Conservation (phyloP, 2,329 filamentous ascomycete species). For the Arthrobotrys sphaeroides region DNA sequence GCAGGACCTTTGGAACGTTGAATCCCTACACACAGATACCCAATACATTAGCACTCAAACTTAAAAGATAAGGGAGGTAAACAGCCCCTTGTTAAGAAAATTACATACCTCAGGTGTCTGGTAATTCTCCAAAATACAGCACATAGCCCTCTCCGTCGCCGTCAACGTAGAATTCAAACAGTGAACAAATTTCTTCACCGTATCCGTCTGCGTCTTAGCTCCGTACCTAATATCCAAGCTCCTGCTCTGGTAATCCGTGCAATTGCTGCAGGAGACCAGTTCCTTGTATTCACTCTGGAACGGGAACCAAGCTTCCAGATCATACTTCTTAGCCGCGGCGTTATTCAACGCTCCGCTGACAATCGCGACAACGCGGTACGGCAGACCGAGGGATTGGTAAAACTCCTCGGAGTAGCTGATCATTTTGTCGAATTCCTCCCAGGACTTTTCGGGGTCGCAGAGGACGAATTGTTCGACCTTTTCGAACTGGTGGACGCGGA, state of each 20-base stretch:
- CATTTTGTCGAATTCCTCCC: constrained; percentile 94
- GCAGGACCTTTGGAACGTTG: constrained; percentile 80
- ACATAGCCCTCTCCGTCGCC: constrained; percentile 89
- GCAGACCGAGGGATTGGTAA: constrained; percentile 86
- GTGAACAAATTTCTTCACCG: constrained; percentile 93
- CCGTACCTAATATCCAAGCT: constrained; percentile 93
- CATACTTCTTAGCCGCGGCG: constrained; percentile 88
- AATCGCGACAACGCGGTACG: constrained; percentile 91
- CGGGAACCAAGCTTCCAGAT: constrained; percentile 95
- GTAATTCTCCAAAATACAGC: constrained; percentile 96
- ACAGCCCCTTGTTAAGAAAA: not conserved
- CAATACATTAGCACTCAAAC: constrained; percentile 53
- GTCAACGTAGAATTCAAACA: constrained; percentile 88
- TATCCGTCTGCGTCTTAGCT: constrained; percentile 82
- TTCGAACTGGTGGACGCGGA: constrained; percentile 97
- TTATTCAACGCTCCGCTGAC: constrained; percentile 97
- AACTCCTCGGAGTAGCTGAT: constrained; percentile 91
- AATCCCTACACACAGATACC: constrained; percentile 71
- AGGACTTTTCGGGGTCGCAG: constrained; percentile 87
- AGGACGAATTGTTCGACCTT: constrained; percentile 86
- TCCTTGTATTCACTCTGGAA: constrained; percentile 99
- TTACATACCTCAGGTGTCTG: constrained; percentile 80
- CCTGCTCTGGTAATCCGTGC: constrained; percentile 95
- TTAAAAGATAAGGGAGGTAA: not conserved
- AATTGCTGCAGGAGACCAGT: constrained; percentile 96